Conservation (phyloP, 371 early-diverging fungal genomes). For the Lichtheimia hyalospora region DNA sequence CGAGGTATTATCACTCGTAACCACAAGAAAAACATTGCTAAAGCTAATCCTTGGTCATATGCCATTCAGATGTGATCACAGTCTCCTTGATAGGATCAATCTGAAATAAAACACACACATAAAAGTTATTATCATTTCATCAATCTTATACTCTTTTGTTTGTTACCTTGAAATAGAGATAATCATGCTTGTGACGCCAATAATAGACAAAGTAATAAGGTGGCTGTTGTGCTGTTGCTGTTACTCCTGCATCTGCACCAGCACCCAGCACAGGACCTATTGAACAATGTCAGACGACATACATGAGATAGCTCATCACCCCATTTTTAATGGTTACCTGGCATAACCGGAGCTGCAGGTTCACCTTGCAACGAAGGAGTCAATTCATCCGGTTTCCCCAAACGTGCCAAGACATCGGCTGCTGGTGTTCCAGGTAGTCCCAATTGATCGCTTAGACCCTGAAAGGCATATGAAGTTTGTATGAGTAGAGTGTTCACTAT, state of each 20-base stretch:
- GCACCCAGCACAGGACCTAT: slow-evolving; percentile 22
- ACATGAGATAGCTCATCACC: background rate
- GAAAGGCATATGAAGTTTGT: too few species aligned
- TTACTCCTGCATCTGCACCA: slow-evolving; percentile 7
- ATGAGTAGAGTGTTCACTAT: too few species aligned
- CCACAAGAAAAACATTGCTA: background rate
- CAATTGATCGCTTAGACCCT: slow-evolving; percentile 42
- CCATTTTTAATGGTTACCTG: slow-evolving; percentile 21
- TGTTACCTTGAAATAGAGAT: slow-evolving; percentile 53
- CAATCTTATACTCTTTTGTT: background rate
- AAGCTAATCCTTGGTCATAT: slow-evolving; percentile 24
- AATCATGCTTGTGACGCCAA: slow-evolving; percentile 66
- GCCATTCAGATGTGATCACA: slow-evolving; percentile 50
- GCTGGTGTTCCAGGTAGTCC: slow-evolving; percentile 49
- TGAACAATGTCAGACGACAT: background rate
- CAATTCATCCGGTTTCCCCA: slow-evolving; percentile 60
- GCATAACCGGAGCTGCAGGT: slow-evolving; percentile 36
- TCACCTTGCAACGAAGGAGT: slow-evolving; percentile 29
- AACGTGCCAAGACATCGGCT: slow-evolving; percentile 29
- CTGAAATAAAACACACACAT: slow-evolving; percentile 11
- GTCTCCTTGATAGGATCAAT: slow-evolving; percentile 46
- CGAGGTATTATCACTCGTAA: too few species aligned
- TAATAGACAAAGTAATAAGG: slow-evolving; percentile 58
- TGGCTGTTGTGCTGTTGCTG: slow-evolving; percentile 11
- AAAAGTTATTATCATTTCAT: background rate